Base-by-base conservation (phyloP, 768 basidiomycete genomes). In the Cyclocybe aegerita region DNA sequence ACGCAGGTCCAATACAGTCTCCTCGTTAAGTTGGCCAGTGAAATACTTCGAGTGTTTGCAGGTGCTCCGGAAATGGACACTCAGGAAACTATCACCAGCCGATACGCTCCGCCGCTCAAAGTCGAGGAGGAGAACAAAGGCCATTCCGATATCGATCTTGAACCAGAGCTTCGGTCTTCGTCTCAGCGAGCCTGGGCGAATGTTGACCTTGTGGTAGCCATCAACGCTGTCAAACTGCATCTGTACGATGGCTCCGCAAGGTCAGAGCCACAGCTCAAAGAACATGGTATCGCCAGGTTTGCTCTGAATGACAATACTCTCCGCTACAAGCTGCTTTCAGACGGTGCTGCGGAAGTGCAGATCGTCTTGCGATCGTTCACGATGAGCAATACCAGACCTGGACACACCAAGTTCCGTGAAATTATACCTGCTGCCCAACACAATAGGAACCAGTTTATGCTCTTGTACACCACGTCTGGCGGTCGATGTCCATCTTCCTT, bases 391-490 rank as follows among this genome's bases (percentile, higher is more conserved):
- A 98, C 86, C 2, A 78, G 87, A 46, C 81, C 90, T 0, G 91
- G 92, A 6, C 74, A 75, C 41, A 89, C 92, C 17, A 86, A 81
- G 60, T 98, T 94, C 74, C 82, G 94, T 37, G 95, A 98, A 66
- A 94, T 99, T 49, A 90, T 99, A 53, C 96, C 97, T 9, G 86
- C 93, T 4, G 88, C 92, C 10, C 81, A 85, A 49, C 93, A 97
- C 59, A 81, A 86, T 52, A 76, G 90, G 44, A 94, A 95, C 52
- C 93, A 97, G 61, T 88, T 98, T 63, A 97, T 96, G 91, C 64
- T 97, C 12, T 79, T 97, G 31, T 98, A 90, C 66, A 90, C 90
- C 2, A 80, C 80, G 56, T 78, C 92, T 9, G 85, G 87, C 11
- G 83, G 83, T 1, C 38, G 63, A 7, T 71, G 77, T 44, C 64